These are phyloP conservation scores for Exophiala phaeomuriformis DNA, from an alignment of 2,329 filamentous ascomycete species.

Conservation along the genomic window DNA sequence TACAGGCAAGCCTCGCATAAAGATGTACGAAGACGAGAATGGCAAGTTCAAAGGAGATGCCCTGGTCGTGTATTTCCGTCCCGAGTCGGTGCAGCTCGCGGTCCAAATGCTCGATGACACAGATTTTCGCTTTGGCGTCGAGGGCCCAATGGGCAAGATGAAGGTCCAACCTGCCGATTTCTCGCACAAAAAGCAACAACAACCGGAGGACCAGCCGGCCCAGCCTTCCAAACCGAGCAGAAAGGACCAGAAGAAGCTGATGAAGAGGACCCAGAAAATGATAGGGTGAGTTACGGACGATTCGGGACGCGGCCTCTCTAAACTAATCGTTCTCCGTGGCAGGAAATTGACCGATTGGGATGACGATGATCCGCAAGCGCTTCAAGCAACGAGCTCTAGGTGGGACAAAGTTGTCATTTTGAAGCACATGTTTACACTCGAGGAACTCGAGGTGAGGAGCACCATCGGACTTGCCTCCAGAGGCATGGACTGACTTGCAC, in stretches of 20 bases:
- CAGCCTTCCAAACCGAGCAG: constrained; percentile 43
- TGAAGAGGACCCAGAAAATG: constrained; percentile 82
- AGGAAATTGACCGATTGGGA: constrained; percentile 93
- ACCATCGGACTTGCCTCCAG: background rate
- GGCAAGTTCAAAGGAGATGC: constrained; percentile 91
- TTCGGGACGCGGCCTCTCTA: background rate
- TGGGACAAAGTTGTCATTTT: constrained; percentile 80
- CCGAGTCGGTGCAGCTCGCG: constrained; percentile 72
- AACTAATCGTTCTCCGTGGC: constrained; percentile 19
- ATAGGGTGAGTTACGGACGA: constrained; percentile 47
- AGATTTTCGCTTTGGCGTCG: constrained; percentile 63
- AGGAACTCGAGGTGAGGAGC: constrained; percentile 59
- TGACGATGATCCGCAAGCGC: constrained; percentile 65
- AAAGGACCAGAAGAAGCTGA: constrained; percentile 79
- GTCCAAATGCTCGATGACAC: constrained; percentile 49
- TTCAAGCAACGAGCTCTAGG: constrained; percentile 50
- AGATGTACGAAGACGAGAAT: constrained; percentile 75
- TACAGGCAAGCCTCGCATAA: constrained; percentile 78
- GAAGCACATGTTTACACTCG: constrained; percentile 84
- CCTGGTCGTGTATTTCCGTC: constrained; percentile 87
- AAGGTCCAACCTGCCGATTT: constrained; percentile 76
- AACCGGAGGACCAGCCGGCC: constrained; percentile 72
- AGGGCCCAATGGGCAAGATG: constrained; percentile 55
- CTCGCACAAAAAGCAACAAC: constrained; percentile 83
- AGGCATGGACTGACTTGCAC: constrained; percentile 1